Conservation (phyloP, 345 rosid species). For the Ailanthus altissimus region DNA sequence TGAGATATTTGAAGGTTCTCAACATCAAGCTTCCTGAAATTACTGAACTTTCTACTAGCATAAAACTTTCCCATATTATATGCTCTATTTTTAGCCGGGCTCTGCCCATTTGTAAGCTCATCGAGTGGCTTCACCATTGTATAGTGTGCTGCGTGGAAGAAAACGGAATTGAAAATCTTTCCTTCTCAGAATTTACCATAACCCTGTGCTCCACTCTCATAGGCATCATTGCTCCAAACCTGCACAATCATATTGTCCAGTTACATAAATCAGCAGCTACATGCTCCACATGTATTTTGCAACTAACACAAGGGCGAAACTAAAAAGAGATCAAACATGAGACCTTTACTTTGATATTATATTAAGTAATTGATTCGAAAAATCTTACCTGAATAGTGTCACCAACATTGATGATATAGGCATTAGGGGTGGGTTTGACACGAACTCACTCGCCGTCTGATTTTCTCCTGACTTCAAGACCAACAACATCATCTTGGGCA, state of each 20-base stretch:
- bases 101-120: too few species aligned
- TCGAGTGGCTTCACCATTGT: too few species aligned
- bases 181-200: conserved; percentile 43
- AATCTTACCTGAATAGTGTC: conserved; percentile 33
- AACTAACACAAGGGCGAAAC: too few species aligned
- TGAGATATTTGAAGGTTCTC: conserved; percentile 49
- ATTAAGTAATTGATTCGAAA: not conserved
- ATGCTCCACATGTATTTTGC: too few species aligned
- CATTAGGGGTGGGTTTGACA: conserved; percentile 25
- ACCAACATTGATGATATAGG: conserved; percentile 21
- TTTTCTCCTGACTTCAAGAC: conserved; percentile 39
- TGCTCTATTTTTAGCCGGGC: too few species aligned
- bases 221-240: conserved; percentile 57
- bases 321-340: not conserved
- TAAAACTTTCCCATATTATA: too few species aligned
- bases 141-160: conserved; percentile 46
- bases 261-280: too few species aligned
- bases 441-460: conserved; percentile 39
- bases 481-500: too few species aligned
- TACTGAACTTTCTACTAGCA: conserved; percentile 37
- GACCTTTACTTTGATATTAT: not conserved
- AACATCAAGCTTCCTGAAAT: conserved; percentile 46
- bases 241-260: conserved; percentile 5
- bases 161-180: conserved; percentile 52
- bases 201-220: conserved; percentile 56